Conservation (phyloP, 192 early-diverging fungal species). For the Gaertneriomyces semiglobifer region DNA sequence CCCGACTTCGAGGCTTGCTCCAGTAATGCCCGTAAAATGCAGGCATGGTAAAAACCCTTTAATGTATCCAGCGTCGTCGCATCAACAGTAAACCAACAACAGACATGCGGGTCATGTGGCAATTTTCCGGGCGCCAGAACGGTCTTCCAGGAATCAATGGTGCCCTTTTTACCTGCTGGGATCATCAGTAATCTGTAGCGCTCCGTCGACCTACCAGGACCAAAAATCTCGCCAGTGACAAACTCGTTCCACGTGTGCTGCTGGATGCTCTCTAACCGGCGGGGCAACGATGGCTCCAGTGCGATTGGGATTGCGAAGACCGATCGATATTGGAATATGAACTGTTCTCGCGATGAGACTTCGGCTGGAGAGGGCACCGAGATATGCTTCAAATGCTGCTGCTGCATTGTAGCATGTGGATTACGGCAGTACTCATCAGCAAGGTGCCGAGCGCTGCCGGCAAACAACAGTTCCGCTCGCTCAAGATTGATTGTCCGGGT, state of each 20-base stretch:
- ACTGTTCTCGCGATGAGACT: constrained; percentile 14
- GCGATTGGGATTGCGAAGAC: constrained; percentile 2
- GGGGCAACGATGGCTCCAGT: constrained; percentile 12
- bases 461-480: constrained; percentile 33
- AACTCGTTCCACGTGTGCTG: neutral
- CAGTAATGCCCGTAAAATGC: constrained; percentile 40
- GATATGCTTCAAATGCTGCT: neutral
- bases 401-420: neutral
- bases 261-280: neutral
- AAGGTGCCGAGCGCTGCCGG: neutral
- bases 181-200: constrained; percentile 7
- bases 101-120: constrained; percentile 27
- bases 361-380: constrained; percentile 17
- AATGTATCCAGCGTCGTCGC: constrained; percentile 50
- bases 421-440: neutral
- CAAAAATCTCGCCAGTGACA: neutral
- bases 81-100: constrained; percentile 56
- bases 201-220: neutral
- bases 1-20: constrained; percentile 7
- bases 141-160: neutral
- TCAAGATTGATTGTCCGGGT: constrained; percentile 61
- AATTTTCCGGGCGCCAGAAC: constrained; percentile 13
- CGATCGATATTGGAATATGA: constrained; percentile 7
- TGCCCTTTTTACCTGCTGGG: neutral
- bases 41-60: constrained; percentile 65